Conservation (phyloP, 192 early-diverging fungal species). For the Entomortierella chlamydospora region DNA sequence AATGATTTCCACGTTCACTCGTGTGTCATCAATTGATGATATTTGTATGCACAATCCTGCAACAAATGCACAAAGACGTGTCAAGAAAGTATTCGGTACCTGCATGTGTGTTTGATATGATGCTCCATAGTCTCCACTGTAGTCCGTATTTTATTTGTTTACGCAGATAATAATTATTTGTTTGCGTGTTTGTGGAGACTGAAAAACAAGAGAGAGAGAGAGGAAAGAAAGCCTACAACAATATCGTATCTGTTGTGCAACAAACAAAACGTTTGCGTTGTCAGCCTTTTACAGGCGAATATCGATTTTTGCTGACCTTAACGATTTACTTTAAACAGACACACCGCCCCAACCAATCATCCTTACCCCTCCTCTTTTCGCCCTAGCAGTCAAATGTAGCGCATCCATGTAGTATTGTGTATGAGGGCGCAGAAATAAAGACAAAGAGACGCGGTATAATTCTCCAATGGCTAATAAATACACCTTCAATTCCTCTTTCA, state of each 20-base stretch:
- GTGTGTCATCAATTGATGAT: too few relatives aligned
- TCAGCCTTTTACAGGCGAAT: constrained; percentile 12
- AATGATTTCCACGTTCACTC: too few relatives aligned
- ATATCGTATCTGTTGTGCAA: constrained; percentile 12
- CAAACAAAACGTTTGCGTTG: constrained; percentile 47
- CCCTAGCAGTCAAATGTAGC: not conserved
- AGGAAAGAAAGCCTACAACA: too few relatives aligned
- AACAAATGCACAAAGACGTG: not conserved
- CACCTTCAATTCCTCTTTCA: not conserved
- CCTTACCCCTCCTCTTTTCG: too few relatives aligned
- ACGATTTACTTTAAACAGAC: constrained; percentile 19
- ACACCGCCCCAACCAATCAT: not conserved
- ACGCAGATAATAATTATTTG: not conserved
- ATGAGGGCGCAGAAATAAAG: too few relatives aligned
- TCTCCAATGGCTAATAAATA: not conserved
- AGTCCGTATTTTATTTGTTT: not conserved
- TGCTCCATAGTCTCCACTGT: too few relatives aligned
- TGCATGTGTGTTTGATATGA: not conserved
- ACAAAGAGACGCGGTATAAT: too few relatives aligned
- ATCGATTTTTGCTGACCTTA: not conserved
- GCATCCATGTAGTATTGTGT: too few relatives aligned
- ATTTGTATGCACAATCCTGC: too few relatives aligned
- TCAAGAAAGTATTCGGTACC: not conserved
- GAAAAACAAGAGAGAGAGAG: not conserved
- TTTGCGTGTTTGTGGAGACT: not conserved